phyloP scores from a whole-genome alignment of 441 rosid species.

The Erysimum pusillum region DNA sequence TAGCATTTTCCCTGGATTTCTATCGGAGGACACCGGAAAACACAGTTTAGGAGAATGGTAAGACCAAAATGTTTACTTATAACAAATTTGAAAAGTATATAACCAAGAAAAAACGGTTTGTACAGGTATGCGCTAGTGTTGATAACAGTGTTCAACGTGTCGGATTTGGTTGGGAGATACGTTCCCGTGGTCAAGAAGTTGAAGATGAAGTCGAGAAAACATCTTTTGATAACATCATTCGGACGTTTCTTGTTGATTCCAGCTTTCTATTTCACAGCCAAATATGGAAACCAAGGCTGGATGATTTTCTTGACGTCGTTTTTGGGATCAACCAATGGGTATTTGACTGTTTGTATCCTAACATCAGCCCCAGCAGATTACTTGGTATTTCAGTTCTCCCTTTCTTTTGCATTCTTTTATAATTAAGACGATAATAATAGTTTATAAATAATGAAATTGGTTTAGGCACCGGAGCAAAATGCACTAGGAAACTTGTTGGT shows the following conservation, averaged over 20 bases:
- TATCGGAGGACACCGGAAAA: slow-evolving; percentile 71
- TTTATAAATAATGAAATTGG: neutral
- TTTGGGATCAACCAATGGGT: slow-evolving; percentile 40
- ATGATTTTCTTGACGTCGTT: slow-evolving; percentile 42
- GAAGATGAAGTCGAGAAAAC: slow-evolving; percentile 34
- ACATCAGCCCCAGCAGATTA: slow-evolving; percentile 35
- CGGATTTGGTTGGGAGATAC: slow-evolving; percentile 39
- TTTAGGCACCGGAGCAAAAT: slow-evolving; percentile 83
- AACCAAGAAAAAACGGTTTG: neutral
- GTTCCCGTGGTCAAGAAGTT: slow-evolving; percentile 27
- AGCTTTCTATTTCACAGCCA: slow-evolving; percentile 38
- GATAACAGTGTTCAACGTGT: slow-evolving; percentile 42
- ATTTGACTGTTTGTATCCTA: slow-evolving; percentile 42
- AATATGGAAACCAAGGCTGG: slow-evolving; percentile 38
- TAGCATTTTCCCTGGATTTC: slow-evolving; percentile 80
- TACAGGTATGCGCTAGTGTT: slow-evolving; percentile 36
- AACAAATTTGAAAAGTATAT: neutral
- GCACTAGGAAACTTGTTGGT: slow-evolving; percentile 76
- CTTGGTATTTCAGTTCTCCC: slow-evolving; percentile 31
- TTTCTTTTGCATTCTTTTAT: neutral
- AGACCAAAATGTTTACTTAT: neutral
- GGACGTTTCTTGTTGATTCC: slow-evolving; percentile 46
- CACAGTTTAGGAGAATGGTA: slow-evolving; percentile 74
- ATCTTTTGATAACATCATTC: slow-evolving; percentile 13
- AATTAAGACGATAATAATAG: neutral